A percentile compares a stretch with the other conserved stretches of the same genome.
Evolutionary conservation across 116 monocot genomes (phyloP).

Genomic region (Zostera marina): DNA sequence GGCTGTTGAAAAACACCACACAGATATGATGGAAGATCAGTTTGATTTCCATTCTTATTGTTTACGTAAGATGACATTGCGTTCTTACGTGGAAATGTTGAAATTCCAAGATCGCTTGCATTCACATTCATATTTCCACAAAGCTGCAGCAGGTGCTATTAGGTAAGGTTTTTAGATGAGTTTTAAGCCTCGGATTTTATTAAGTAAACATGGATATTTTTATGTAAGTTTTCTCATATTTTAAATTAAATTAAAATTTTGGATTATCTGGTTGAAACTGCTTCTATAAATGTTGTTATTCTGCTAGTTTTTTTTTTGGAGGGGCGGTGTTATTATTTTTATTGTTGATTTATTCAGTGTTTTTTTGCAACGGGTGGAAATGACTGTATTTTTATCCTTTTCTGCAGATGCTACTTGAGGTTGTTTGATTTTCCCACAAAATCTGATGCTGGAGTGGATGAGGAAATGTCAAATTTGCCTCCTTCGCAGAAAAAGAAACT

Average conservation of each 20-base stretch:
- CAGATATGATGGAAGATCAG: constrained; percentile 93
- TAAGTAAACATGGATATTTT: not conserved
- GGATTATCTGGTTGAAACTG: too few species aligned
- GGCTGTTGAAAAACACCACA: constrained; percentile 95
- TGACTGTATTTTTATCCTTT: not conserved
- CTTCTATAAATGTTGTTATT: too few species aligned
- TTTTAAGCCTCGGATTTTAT: not conserved
- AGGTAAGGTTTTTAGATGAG: constrained; percentile 21
- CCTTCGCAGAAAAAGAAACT: constrained; percentile 84
- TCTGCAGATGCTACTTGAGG: constrained; percentile 75
- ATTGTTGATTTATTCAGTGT: not conserved
- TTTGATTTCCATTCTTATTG: constrained; percentile 99
- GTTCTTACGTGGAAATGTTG: constrained; percentile 86
- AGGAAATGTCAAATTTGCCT: constrained; percentile 56
- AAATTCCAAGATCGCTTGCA: constrained; percentile 92
- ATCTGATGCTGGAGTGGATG: constrained; percentile 46
- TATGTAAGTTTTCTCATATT: not conserved
- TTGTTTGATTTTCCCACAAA: constrained; percentile 72
- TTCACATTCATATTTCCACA: constrained; percentile 83
- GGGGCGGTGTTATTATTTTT: not conserved
- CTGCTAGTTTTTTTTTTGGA: not conserved
- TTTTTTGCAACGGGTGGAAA: not conserved
- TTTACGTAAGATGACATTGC: constrained; percentile 91
- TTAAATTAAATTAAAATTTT: too few species aligned
- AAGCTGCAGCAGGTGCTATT: constrained; percentile 82